Evolutionary conservation across 768 basidiomycete species (phyloP), one percentile per base, ranked within the genome.

Genomic region (Tricholoma sp.): DNA sequence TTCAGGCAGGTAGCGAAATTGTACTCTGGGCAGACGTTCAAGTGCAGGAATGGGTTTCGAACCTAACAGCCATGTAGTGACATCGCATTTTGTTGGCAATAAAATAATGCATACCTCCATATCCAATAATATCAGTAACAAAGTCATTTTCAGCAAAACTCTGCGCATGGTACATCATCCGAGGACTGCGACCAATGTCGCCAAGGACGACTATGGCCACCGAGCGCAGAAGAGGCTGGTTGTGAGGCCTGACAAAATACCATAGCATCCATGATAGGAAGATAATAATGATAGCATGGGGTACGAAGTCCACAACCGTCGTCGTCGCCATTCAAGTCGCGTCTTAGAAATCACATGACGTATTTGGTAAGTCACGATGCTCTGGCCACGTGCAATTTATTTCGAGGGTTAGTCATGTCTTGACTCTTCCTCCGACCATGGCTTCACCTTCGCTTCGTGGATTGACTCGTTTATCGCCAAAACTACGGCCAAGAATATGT

Each of bases 81-180:
- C 17, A 10, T 13, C 33, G 17, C 48, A 6, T 7, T 17, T 52
- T 20, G 9, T 17, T 12, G 48, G 15, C 37, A 53, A 42, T 31
- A 8, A 41, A 50, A 9, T 15, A 8, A n/a, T 1, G 50, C 81
- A 61, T 61, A 93, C 96, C 94, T 71, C 76, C 74, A 68, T 97
- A 97, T 13, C 93, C 96, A 54, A 98, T 81, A 15, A 99, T 66
- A 62, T 84, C 82, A 1, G 92, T 93, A 57, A 80, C 73, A 69
- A 91, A 97, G 5, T 79, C 83, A 53, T 85, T 80, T 55, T 86
- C 81, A 37, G 91, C 88, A 66, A 99, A 91, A 66, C 91, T 94
- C 68, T 96, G 85, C 0, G 96, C 89, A 64, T 99, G 97, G 69
- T 98, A 98, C 92, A 98, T 96, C 92, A 98, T 98, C 53, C 97